Percentiles rank a stretch among this genome's conserved stretches.
phyloP scores from a whole-genome alignment of 2,329 filamentous ascomycete genomes.

The Pseudogymnoascus destructans region DNA sequence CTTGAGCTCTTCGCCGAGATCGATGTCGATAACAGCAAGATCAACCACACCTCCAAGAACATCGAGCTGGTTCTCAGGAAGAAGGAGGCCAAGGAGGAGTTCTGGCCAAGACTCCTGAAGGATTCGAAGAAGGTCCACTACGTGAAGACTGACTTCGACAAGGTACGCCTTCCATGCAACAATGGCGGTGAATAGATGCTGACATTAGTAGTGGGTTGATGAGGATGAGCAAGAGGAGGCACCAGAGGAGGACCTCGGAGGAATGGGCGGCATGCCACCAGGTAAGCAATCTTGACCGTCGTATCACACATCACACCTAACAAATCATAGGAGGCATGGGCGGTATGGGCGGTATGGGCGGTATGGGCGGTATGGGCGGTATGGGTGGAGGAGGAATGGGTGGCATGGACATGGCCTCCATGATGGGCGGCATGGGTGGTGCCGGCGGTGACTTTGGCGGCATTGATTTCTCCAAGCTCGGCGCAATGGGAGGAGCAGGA shows the following conservation, averaged over 20 bases:
- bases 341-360: conserved; percentile 27
- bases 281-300: conserved; percentile 32
- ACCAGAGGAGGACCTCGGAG: conserved; percentile 64
- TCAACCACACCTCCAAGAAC: conserved; percentile 77
- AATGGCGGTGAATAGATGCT: background rate
- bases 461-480: conserved; percentile 90
- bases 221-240: conserved; percentile 81
- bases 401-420: conserved; percentile 25
- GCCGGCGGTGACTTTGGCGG: conserved; percentile 61
- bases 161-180: conserved; percentile 39
- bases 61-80: conserved; percentile 87
- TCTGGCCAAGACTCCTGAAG: conserved; percentile 93
- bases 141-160: conserved; percentile 97
- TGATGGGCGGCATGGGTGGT: conserved; percentile 27
- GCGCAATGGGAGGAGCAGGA: conserved; percentile 37
- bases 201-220: conserved; percentile 24
- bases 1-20: conserved; percentile 87
- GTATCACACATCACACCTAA: conserved; percentile 5
- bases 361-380: conserved; percentile 26
- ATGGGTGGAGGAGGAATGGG: conserved; percentile 33
- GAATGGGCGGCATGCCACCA: conserved; percentile 49
- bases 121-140: conserved; percentile 81
- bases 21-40: conserved; percentile 70
- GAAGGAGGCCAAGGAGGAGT: conserved; percentile 90
- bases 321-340: conserved; percentile 20